Evolutionary conservation across 495 filamentous ascomycete genomes (phyloP).

Genomic region (Neurospora sp.): DNA sequence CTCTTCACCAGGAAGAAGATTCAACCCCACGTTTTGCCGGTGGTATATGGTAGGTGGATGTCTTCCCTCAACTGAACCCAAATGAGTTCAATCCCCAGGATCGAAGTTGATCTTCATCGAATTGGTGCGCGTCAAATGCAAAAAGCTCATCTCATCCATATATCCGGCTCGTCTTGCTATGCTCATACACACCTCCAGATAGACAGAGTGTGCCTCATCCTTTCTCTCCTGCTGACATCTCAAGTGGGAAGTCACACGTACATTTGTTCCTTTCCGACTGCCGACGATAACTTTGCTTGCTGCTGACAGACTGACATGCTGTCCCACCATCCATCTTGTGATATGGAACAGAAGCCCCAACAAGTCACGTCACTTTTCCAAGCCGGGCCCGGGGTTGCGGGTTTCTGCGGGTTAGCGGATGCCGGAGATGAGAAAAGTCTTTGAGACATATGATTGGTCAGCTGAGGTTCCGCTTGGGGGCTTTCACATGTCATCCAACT

Average conservation of each 20-base stretch:
- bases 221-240: neutral
- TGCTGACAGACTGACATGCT: neutral
- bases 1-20: neutral
- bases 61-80: neutral
- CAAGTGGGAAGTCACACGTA: neutral
- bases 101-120: neutral
- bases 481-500: neutral
- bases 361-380: neutral
- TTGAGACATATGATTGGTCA: neutral
- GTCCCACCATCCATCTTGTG: neutral
- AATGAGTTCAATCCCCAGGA: neutral
- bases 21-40: neutral
- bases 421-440: neutral
- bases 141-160: neutral
- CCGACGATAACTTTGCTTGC: neutral
- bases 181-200: neutral
- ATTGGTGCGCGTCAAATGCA: neutral
- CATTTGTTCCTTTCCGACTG: neutral
- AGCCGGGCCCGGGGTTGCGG: neutral
- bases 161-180: neutral
- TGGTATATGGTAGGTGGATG: neutral
- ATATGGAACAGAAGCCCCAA: neutral
- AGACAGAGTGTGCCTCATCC: neutral
- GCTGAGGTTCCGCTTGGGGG: neutral
- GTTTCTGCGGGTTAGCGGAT: conserved; percentile 16